phyloP scores from a whole-genome alignment of 2,329 filamentous ascomycete genomes.

The Arthrobotrys pseudoclavata region DNA sequence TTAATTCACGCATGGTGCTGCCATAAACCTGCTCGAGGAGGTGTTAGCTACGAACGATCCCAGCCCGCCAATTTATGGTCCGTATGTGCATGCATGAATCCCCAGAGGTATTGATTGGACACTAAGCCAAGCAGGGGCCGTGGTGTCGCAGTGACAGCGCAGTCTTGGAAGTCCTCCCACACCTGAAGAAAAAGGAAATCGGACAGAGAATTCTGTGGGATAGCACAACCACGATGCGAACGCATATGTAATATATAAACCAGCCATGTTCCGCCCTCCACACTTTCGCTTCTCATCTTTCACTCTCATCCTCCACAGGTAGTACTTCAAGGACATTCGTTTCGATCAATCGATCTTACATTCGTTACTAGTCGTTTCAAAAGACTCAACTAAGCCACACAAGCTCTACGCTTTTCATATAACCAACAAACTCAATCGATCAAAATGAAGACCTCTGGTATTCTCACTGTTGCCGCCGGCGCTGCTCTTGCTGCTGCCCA shows the following conservation, averaged over 20 bases:
- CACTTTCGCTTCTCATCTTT: constrained; percentile 40
- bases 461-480: constrained; percentile 49
- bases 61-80: constrained; percentile 51
- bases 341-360: constrained; percentile 59
- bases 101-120: constrained; percentile 19
- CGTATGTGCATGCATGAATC: constrained; percentile 51
- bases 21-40: constrained; percentile 41
- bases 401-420: constrained; percentile 44
- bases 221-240: constrained; percentile 40
- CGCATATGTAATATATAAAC: constrained; percentile 41
- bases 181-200: constrained; percentile 45
- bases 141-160: constrained; percentile 43
- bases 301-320: constrained; percentile 24
- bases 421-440: constrained; percentile 34
- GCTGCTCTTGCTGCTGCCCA: constrained; percentile 54
- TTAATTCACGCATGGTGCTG: constrained; percentile 55
- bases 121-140: constrained; percentile 32
- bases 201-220: constrained; percentile 12
- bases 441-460: constrained; percentile 59
- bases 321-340: constrained; percentile 56
- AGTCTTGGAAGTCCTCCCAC: constrained; percentile 53
- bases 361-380: constrained; percentile 57
- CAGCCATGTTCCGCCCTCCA: constrained; percentile 38
- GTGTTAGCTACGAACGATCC: constrained; percentile 28
- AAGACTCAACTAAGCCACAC: constrained; percentile 18